A percentile compares a stretch with the other conserved stretches of the same genome.
Conservation (phyloP, 371 early-diverging fungal genomes). For the Coemansia sp. region DNA sequence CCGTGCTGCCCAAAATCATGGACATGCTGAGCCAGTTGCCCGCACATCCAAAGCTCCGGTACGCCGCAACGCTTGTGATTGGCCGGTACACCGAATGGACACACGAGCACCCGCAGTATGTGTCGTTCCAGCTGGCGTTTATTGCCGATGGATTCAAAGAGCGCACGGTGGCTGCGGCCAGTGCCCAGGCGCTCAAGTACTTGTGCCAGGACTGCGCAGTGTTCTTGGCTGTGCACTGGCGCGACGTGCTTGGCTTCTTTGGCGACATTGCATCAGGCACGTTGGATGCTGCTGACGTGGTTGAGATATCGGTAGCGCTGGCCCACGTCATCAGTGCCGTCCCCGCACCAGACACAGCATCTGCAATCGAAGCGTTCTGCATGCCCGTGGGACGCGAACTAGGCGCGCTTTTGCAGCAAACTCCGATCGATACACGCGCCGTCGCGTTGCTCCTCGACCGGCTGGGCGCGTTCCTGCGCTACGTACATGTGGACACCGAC, state of each 20-base stretch:
- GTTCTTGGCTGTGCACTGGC: constrained; percentile 52
- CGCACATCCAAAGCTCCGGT: constrained; percentile 85
- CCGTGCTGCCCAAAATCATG: constrained; percentile 86
- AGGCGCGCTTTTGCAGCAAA: constrained; percentile 50
- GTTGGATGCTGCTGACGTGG: constrained; percentile 67
- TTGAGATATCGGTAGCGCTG: constrained; percentile 85
- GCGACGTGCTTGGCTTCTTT: constrained; percentile 41
- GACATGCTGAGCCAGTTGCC: constrained; percentile 80
- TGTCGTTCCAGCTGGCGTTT: constrained; percentile 85
- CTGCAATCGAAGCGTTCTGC: constrained; percentile 77
- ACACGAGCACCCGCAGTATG: constrained; percentile 76
- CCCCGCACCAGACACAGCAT: constrained; percentile 60
- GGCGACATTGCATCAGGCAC: constrained; percentile 40
- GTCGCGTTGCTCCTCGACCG: constrained; percentile 50
- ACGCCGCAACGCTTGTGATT: constrained; percentile 92
- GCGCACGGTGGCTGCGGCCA: constrained; percentile 83
- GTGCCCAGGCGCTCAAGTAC: constrained; percentile 80
- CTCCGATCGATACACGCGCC: constrained; percentile 23
- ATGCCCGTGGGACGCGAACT: constrained; percentile 76
- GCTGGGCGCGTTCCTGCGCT: constrained; percentile 48
- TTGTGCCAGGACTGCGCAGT: constrained; percentile 84
- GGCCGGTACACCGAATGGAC: constrained; percentile 95
- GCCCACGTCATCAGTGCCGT: constrained; percentile 81
- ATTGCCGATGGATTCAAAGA: constrained; percentile 84
- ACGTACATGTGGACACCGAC: constrained; percentile 30